Percentiles rank a stretch among this genome's conserved stretches.
Evolutionary conservation across 2,329 filamentous ascomycete genomes (phyloP).

Genomic region (Trichoderma hamatum): DNA sequence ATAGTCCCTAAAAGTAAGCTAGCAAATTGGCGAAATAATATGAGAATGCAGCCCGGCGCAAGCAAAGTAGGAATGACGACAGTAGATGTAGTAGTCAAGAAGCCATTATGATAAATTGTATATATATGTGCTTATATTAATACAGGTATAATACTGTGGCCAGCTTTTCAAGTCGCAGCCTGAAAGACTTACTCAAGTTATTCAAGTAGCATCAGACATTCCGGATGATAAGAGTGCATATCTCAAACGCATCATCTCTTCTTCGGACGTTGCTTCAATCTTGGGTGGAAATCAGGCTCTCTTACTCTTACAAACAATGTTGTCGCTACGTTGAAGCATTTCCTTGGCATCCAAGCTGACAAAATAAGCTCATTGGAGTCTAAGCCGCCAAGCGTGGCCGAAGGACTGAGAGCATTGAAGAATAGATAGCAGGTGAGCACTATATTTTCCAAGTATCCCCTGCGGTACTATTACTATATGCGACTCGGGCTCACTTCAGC

Average conservation of each 20-base stretch:
- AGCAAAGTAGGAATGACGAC: too few species aligned
- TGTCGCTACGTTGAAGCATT: constrained; percentile 33
- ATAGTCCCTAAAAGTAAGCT: too few species aligned
- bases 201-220: constrained; percentile 29
- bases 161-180: constrained; percentile 34
- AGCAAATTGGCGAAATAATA: too few species aligned
- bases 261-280: constrained; percentile 32
- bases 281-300: constrained; percentile 27
- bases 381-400: constrained; percentile 32
- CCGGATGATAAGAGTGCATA: not conserved
- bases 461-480: not conserved
- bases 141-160: constrained; percentile 28
- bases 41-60: too few species aligned
- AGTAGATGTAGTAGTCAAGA: too few species aligned
- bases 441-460: not conserved
- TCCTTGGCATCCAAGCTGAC: constrained; percentile 30
- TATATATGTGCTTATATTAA: not conserved
- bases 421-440: constrained; percentile 39
- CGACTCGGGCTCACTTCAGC: constrained; percentile 36
- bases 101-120: too few species aligned
- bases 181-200: constrained; percentile 34
- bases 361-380: constrained; percentile 29
- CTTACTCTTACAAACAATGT: constrained; percentile 34
- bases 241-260: constrained; percentile 34
- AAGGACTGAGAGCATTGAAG: constrained; percentile 32